Evolutionary conservation across 192 early-diverging fungal genomes (phyloP), one percentile per base, ranked within the genome.

Genomic region (Umbelopsis isabellina): DNA sequence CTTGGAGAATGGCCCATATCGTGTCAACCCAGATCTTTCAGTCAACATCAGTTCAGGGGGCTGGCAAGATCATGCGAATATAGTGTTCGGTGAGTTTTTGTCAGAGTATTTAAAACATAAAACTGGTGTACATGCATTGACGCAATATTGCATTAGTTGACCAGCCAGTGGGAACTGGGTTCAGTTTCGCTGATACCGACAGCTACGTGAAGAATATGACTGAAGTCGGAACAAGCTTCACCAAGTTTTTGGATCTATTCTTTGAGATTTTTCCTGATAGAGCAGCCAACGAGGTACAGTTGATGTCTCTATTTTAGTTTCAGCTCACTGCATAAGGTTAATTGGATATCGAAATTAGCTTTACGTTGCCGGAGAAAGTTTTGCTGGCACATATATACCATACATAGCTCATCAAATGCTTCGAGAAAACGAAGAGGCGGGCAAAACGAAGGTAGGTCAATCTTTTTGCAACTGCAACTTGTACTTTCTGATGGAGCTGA

Each of bases 281-380:
- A 21, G 45, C 74, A 3, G 27, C 76, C 9, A 71, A 82, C 67
- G 82, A 86, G 44, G 85, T 86, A 78, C 33, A 68, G 23, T 25
- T 30, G 8, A 18, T 20, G 18, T 27, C 25, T 37, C 37, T 15
- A 21, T n/a, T 6, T 41, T 9, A 13, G 5, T 21, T 44, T 13
- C 47, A 15, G 15, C 35, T 6, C 55, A 67, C 21, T n/a, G 45
- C 11, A 52, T 23, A 4, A 21, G 3, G 12, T 49, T 49, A 21
- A 16, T 49, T 49, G 6, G 30, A 16, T 61, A 8, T 35, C 30
- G 12, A n/a, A 18, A n/a, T 35, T 3, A 89, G 88, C 22, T 89
- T 8, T 89, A 89, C 73, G 48, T 89, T 37, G 83, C 86, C 50
- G 88, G 88, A 47, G 88, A 89, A 66, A 89, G 88, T 58, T 89